phyloP scores from a whole-genome alignment of 2,329 filamentous ascomycete species.

The Aspergillus phoenicis region DNA sequence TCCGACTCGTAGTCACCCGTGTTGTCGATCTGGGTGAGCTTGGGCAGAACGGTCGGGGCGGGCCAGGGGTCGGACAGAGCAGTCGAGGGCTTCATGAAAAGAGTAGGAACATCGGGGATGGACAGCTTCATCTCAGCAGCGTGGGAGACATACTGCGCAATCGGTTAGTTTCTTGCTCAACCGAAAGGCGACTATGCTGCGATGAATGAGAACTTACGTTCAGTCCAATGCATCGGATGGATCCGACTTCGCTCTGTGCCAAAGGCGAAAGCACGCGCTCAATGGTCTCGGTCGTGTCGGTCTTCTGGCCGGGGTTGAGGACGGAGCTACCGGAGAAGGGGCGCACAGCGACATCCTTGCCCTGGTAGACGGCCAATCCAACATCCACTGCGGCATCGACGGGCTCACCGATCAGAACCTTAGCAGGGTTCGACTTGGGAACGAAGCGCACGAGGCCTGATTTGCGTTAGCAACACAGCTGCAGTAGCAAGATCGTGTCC shows the following conservation, averaged over 20 bases:
- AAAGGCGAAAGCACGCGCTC: constrained; percentile 55
- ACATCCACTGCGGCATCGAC: constrained; percentile 58
- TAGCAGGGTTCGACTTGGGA: constrained; percentile 53
- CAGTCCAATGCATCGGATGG: constrained; percentile 62
- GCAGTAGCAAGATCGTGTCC: neutral
- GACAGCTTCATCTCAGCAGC: constrained; percentile 56
- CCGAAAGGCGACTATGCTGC: neutral
- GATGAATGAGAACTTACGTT: constrained; percentile 45
- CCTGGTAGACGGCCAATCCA: constrained; percentile 58
- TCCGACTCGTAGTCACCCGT: constrained; percentile 64
- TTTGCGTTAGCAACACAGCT: constrained; percentile 7
- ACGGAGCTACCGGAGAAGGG: constrained; percentile 63
- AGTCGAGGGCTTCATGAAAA: constrained; percentile 62
- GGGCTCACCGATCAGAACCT: constrained; percentile 60
- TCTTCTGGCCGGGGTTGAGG: constrained; percentile 56
- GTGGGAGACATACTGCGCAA: constrained; percentile 50
- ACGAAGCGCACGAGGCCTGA: constrained; percentile 64
- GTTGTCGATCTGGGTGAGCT: constrained; percentile 55
- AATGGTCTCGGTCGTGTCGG: constrained; percentile 43
- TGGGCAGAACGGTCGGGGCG: constrained; percentile 56
- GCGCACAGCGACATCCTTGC: constrained; percentile 58
- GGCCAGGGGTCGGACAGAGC: constrained; percentile 58
- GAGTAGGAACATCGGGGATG: constrained; percentile 57
- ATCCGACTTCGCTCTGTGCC: constrained; percentile 53
- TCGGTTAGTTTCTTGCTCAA: neutral